These are phyloP conservation scores for Yamadazyma mexicana DNA, from an alignment of 1,139 yeast genomes.

Conservation along the genomic window DNA sequence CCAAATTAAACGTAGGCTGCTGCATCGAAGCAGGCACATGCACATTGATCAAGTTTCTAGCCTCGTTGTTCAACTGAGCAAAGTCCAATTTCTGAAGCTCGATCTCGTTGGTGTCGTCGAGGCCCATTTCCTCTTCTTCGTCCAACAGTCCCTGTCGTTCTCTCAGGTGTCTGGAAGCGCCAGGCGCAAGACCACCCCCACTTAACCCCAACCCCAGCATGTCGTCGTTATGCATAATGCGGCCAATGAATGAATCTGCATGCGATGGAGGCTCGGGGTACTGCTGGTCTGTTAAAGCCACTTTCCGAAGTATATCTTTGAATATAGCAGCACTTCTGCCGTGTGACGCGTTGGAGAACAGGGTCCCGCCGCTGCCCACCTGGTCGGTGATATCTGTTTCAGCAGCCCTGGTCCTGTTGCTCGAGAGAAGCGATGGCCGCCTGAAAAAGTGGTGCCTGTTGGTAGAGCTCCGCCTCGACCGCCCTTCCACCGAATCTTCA, in stretches of 20 bases:
- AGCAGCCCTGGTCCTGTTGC: constrained; percentile 5
- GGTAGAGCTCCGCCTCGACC: constrained; percentile 4
- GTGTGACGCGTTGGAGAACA: constrained; percentile 6
- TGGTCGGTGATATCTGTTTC: constrained; percentile 26
- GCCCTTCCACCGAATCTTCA: too few relatives aligned
- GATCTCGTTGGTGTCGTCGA: constrained; percentile 21
- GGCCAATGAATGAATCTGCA: constrained; percentile 43
- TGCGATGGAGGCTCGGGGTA: constrained; percentile 22
- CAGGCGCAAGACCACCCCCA: constrained; percentile 48
- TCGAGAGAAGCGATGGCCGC: constrained; percentile 3
- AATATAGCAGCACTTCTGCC: constrained; percentile 20
- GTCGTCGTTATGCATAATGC: constrained; percentile 29
- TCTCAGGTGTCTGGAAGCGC: constrained; percentile 27
- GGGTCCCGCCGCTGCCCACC: constrained; percentile 9
- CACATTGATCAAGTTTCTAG: constrained; percentile 36
- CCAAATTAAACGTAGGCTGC: constrained; percentile 9
- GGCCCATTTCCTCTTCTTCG: constrained; percentile 23
- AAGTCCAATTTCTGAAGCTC: constrained; percentile 38
- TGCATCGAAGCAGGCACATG: constrained; percentile 32
- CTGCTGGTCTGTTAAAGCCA: constrained; percentile 36
- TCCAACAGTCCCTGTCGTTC: constrained; percentile 20
- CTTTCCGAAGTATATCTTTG: constrained; percentile 35
- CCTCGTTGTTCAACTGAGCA: constrained; percentile 40
- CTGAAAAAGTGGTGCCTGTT: constrained; percentile 12
- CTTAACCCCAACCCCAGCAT: constrained; percentile 26